Evolutionary conservation across 805 yeast species (phyloP).

Genomic region (Limtongozyma cylindracea): DNA sequence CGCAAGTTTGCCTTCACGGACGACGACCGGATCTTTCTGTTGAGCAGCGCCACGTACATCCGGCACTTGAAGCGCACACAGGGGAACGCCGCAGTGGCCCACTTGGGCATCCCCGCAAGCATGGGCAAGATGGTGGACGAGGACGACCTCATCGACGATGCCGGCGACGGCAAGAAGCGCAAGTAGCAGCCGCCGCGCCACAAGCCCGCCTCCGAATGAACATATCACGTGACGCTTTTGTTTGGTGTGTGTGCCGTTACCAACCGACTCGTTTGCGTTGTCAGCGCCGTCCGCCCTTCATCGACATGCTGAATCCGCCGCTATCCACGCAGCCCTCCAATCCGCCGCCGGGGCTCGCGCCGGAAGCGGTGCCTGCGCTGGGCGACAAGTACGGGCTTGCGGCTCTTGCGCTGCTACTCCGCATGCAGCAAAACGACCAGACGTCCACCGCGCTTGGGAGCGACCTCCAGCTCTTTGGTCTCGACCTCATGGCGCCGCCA

Average conservation of each 20-base stretch:
- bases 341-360: background rate
- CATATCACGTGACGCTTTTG: too few relatives aligned
- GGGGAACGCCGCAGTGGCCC: too few relatives aligned
- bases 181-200: too few relatives aligned
- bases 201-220: too few relatives aligned
- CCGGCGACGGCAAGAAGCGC: too few relatives aligned
- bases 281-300: too few relatives aligned
- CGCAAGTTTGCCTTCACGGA: slow-evolving; percentile 31
- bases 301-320: too few relatives aligned
- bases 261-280: too few relatives aligned
- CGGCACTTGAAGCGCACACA: slow-evolving; percentile 25
- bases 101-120: slow-evolving; percentile 2
- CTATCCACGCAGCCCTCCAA: too few relatives aligned
- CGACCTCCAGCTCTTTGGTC: slow-evolving; percentile 42
- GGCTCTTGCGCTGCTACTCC: slow-evolving; percentile 33
- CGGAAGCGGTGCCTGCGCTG: slow-evolving; percentile 10
- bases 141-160: too few relatives aligned
- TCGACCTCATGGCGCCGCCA: slow-evolving; percentile 25
- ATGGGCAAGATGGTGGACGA: too few relatives aligned
- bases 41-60: slow-evolving; percentile 47
- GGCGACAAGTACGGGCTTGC: slow-evolving; percentile 42
- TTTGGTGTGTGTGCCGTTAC: too few relatives aligned
- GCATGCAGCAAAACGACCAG: slow-evolving; percentile 36
- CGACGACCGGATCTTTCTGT: slow-evolving; percentile 59
- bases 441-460: slow-evolving; percentile 50